Evolutionary conservation across 306 rosid genomes (phyloP), one percentile per base, ranked within the genome.

Genomic region (Castanea crenata): DNA sequence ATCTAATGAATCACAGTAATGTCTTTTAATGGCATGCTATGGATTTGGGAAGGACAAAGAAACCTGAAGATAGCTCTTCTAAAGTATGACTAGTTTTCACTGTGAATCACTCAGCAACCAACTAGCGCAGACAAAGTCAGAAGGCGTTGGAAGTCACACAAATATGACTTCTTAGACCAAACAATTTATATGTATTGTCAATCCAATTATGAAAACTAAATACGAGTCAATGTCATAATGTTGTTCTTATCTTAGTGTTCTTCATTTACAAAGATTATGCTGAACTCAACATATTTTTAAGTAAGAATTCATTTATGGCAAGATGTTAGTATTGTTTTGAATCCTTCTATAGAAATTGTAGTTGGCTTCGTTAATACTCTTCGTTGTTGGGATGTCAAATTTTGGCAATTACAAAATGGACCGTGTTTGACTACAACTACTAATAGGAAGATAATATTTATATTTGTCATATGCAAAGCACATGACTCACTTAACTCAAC

Each of bases 141-240:
- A 31, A 44, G 5, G 34, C 44, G 14, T 56, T 71, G n/a, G 3
- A 51, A 5, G n/a, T 46, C 58, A 15, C 56, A 49, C 19, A 23
- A 23, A 44, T 6, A 49, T 7, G 34, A 4, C 59, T 20, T 51
- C 21, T 51, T n/a, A 49, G 38, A 46, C 75, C 34, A 25, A 34
- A 15, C 13, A 44, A 49, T 23, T 25, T 44, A 71, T 27, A 13
- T n/a, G 34, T 2, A 21, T 6, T 51, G 13, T 71, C 61, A 12
- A 32, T 6, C 34, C 75, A 51, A n/a, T 20, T 14, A 41, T 58
- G 75, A 46, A 35, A 55, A 69, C 21, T 34, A 21, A 55, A 12
- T 12, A 56, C 23, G 32, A 44, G 81, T 59, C n/a, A 73, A 29
- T 41, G 61, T n/a, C 69, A 44, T 71, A 49, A 61, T 71, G 52